Base-by-base conservation (phyloP, 768 basidiomycete genomes). In the Podaxis carcinomalis region DNA sequence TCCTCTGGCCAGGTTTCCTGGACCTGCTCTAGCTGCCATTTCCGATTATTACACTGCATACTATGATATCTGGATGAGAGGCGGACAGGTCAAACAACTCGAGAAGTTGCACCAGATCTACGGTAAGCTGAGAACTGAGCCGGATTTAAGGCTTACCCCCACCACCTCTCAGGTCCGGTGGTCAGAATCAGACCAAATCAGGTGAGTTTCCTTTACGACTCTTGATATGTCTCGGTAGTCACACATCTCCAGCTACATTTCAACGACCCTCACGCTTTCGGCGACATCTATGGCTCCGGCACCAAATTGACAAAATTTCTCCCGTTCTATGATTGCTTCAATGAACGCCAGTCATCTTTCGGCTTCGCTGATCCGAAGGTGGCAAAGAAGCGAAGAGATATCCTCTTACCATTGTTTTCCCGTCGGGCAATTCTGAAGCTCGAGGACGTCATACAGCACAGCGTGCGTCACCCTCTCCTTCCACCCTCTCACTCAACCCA, bases 111-210 rank as follows among this genome's bases (percentile, higher is more conserved):
- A 74, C 54, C 49, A 64, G 28, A 53, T 21, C 36, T 68, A 76
- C 58, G 66, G 73, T 72, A 47, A 35, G 59, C 56, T 5, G 16
- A 9, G 7, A 49, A 21, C 11, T 11, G 21, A 10, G 25, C 50
- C 21, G 35, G 14, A 56, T 21, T 59, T 54, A 39, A 51, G 42
- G 25, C 49, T 10, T 56, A 16, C 10, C 47, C 25, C 25, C 23
- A 32, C 27, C 46, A 40, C 14, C 46, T n/a, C n/a, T 14, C 42
- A 76, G 75, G 76, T 4, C 69, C 73, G 35, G 71, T 78, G 2
- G 72, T 77, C 25, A 63, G 77, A 46, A 66, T 77, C 28, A 70
- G 69, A 9, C 75, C 77, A 1, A 75, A 77, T 59, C 68, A 75
- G 65, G 77, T 77, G 47, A 47, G 68, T 28, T 28, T 2, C 37